Conservation (phyloP, 1,284 basidiomycete species). For the Leccinum fallax region DNA sequence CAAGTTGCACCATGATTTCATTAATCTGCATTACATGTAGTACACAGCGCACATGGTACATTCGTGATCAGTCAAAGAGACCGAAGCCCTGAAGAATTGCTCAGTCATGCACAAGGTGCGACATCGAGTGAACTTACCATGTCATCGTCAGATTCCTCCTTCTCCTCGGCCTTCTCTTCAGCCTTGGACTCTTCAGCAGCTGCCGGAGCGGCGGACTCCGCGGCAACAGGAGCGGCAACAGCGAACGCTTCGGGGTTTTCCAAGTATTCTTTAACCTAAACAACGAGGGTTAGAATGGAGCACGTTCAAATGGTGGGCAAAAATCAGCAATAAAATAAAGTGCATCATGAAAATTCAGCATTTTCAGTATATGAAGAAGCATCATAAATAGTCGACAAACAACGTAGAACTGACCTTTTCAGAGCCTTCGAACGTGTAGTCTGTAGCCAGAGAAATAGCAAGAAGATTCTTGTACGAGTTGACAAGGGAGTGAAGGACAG, state of each 20-base stretch:
- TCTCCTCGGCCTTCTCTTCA: constrained; percentile 61
- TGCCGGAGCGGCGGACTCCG: constrained; percentile 49
- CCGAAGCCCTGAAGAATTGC: constrained; percentile 64
- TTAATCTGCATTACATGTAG: constrained; percentile 27
- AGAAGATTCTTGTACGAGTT: constrained; percentile 99
- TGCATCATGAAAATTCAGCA: constrained; percentile 62
- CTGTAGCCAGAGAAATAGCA: constrained; percentile 88
- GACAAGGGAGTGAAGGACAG: constrained; percentile 92
- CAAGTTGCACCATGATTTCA: constrained; percentile 16
- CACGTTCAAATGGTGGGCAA: constrained; percentile 11
- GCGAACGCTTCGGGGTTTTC: constrained; percentile 98
- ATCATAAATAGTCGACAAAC: constrained; percentile 31
- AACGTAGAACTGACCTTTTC: constrained; percentile 72
- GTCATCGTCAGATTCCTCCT: constrained; percentile 74
- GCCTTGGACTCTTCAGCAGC: constrained; percentile 66
- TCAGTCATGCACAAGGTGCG: constrained; percentile 14
- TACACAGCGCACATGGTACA: constrained; percentile 17
- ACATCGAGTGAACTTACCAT: constrained; percentile 52
- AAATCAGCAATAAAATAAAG: constrained; percentile 32
- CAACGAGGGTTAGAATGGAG: constrained; percentile 30
- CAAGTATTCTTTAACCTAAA: constrained; percentile 91
- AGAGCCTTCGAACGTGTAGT: constrained; percentile 93
- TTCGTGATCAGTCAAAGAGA: constrained; percentile 74
- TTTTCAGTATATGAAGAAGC: constrained; percentile 80
- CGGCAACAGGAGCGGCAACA: constrained; percentile 66